Evolutionary conservation across 2,329 filamentous ascomycete species (phyloP), one percentile per base, ranked within the genome.

Genomic region (Diaporthe nobilis): DNA sequence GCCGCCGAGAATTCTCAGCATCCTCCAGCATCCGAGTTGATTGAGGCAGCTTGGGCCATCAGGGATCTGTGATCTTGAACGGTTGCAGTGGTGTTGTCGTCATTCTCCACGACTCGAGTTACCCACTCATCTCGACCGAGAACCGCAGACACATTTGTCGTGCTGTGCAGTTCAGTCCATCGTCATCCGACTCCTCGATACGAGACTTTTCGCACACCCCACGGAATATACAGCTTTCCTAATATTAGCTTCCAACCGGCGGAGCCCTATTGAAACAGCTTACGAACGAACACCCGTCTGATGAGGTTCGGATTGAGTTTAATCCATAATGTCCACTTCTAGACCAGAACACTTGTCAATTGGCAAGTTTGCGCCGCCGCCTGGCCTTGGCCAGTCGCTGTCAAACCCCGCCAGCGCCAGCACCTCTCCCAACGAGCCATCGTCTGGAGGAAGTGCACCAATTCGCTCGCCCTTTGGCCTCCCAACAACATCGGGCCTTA

Each of bases 301-400:
- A 89, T 88, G 87, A 88, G 84, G 85, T 84, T 85, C 82, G 83
- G 84, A 86, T 72, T 70, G 73, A 85, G 86, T 82, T 87, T 94
- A 95, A 95, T 95, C 89, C 91, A 95, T 96, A 95, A 98, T 98
- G 95, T 94, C 94, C 89, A 94, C 91, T 87, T 90, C 93, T 85
- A 93, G 95, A 91, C 92, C 94, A 82, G 95, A 98, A 84, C 94
- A 96, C 85, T 91, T 97, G 88, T 93, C 93, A 84, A 92, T 97
- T 85, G 94, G 94, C 87, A 96, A 95, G 86, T 91, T 94, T 80
- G 89, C 92, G 77, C 92, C 93, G 85, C 85, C 91, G 84, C 61
- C 61, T 67, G 70, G 73, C 51, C 73, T 77, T 31, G 76, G 70
- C 73, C 76, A 77, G 73, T 73, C 76, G 39, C 71, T 77, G 63